Evolutionary conservation across 164 flowering plant genomes (phyloP), one percentile per base, ranked within the genome.

Genomic region (Malania oleifera): DNA sequence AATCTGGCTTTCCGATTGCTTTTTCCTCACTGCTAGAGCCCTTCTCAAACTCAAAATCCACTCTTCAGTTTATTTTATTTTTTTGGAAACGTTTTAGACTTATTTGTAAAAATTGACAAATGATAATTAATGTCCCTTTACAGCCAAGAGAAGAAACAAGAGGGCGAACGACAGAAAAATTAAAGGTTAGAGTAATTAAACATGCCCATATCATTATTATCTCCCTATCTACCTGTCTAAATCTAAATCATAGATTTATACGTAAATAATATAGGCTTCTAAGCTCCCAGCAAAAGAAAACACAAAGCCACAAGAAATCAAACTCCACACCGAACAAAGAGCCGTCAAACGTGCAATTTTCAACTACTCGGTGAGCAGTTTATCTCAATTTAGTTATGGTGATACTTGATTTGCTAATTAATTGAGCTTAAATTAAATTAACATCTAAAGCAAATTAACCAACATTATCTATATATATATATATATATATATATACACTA

Each of bases 281-380:
- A 88, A 84, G 60, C 40, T 75, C 39, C 57, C 67, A 7, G 28
- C 54, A 13, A 88, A 79, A 63, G 88, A 83, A 53, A 78, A 71
- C 60, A 82, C 84, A 1, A 85, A 72, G 68, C 82, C 89, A 8
- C 38, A 52, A 53, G 85, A 84, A 3, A 41, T 88, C 65, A 83
- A 67, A 64, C 96, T 85, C 54, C 88, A 70, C 48, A 82, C 91
- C 2, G 81, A 83, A 59, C 67, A 69, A 52, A 75, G 96, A 73
- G 91, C 96, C 7, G 62, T 64, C 10, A 73, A 64, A 51, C 83
- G 91, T 17, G 86, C 86, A 14, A 66, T 75, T 65, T 88, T 85
- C 79, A 79, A 88, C 60, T 74, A 81, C 69, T 59, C 75, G 56
- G 96, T 88, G 53, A 68, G 70, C 10, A 37, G 17, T 29, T 12